These are phyloP conservation scores for Lanzia echinophila DNA, from an alignment of 2,329 filamentous ascomycete genomes.

Conservation along the genomic window DNA sequence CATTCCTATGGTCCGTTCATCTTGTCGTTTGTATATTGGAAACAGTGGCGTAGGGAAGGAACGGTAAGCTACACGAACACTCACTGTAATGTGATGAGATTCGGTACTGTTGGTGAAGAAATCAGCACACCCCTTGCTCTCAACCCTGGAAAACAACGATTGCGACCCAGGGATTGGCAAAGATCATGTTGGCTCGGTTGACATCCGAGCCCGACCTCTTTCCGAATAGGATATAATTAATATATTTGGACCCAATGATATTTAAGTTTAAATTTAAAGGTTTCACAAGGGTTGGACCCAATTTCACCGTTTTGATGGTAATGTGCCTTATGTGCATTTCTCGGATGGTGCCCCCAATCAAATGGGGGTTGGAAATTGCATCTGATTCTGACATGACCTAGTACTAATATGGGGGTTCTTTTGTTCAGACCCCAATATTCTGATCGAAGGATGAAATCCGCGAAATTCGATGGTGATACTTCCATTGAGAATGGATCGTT, in stretches of 20 bases:
- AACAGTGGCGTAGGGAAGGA: slow-evolving; percentile 5
- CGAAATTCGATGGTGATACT: too few relatives aligned
- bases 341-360: background rate
- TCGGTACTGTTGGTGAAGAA: background rate
- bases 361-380: background rate
- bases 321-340: background rate
- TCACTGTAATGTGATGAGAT: background rate
- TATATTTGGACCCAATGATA: background rate
- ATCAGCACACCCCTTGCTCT: background rate
- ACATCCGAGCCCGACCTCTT: background rate
- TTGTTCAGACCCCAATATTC: background rate
- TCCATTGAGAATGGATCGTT: too few relatives aligned
- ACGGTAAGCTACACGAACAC: background rate
- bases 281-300: background rate
- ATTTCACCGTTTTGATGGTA: background rate
- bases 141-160: background rate
- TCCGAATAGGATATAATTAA: background rate
- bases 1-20: background rate
- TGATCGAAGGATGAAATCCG: background rate
- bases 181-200: background rate
- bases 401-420: background rate
- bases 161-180: background rate
- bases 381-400: background rate
- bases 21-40: slow-evolving; percentile 1
- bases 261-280: background rate